A percentile compares a stretch with the other conserved stretches of the same genome.
These are phyloP conservation scores for Trichoderma brevicompactum DNA, from an alignment of 2,329 filamentous ascomycete genomes.

Conservation along the genomic window DNA sequence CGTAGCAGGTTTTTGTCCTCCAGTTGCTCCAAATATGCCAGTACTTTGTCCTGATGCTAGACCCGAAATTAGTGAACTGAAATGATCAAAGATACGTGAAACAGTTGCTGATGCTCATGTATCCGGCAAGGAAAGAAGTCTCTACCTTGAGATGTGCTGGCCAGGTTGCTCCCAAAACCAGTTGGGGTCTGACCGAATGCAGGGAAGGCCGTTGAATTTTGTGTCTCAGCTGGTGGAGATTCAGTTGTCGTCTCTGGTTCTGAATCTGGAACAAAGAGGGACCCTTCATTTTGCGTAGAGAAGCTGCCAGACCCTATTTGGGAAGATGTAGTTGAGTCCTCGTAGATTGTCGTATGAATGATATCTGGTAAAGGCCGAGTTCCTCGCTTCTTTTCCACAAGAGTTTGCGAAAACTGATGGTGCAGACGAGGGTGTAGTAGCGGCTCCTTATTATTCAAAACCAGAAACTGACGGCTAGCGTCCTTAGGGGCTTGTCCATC, in stretches of 20 bases:
- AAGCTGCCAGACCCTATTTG: conserved; percentile 30
- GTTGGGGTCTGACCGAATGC: conserved; percentile 3
- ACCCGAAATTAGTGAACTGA: conserved; percentile 18
- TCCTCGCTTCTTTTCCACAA: conserved; percentile 66
- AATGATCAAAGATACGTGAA: not conserved
- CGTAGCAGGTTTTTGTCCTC: conserved; percentile 6
- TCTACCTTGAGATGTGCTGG: conserved; percentile 23
- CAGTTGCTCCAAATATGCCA: conserved; percentile 13
- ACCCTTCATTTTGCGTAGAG: conserved; percentile 32
- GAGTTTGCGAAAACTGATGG: conserved; percentile 58
- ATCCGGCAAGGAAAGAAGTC: not conserved
- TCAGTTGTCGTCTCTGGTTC: conserved; percentile 6
- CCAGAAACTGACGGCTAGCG: conserved; percentile 46
- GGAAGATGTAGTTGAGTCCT: conserved; percentile 37
- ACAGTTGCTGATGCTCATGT: not conserved
- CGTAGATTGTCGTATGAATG: conserved; percentile 60
- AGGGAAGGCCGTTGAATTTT: conserved; percentile 18
- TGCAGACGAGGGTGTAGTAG: conserved; percentile 56
- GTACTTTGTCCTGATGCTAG: conserved; percentile 18
- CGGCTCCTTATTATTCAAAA: conserved; percentile 50
- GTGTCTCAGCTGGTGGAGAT: not conserved
- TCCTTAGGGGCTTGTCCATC: conserved; percentile 43
- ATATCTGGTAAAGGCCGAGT: conserved; percentile 56
- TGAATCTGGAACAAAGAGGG: conserved; percentile 39
- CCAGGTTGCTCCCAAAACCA: conserved; percentile 13